Evolutionary conservation across 768 basidiomycete species (phyloP), one percentile per base, ranked within the genome.

Genomic region (Mrakia gelida): DNA sequence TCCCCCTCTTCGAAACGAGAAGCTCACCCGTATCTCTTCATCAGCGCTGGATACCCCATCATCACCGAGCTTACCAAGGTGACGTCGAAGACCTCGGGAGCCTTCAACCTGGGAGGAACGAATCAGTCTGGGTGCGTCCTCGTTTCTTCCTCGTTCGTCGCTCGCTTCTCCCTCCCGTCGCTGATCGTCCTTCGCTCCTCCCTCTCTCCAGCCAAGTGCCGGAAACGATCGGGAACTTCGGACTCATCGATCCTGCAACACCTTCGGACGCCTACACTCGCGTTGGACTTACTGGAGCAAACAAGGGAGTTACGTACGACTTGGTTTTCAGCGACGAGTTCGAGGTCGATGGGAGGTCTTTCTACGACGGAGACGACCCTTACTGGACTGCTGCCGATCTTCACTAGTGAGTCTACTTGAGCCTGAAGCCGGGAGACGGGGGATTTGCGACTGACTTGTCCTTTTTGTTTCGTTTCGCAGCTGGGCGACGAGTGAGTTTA

Each of bases 291-390:
- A 38, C 72, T 38, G 52, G 32, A 26, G 30, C 70, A 26, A 59
- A 97, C 77, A 83, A 82, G 82, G 95, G 95, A 1, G 86, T 91
- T 74, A 84, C 87, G 10, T 96, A 94, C 82, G 86, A 90, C 74
- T 89, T 99, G 41, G 91, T 93, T 1, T 98, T 95, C 86, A 93
- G 92, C 76, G 92, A 93, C 83, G 92, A 93, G 84, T 96, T 90
- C 87, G 90, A 89, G 86, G 88, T 80, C 83, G 91, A 86, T 80
- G 95, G 87, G 10, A 80, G 86, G 26, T 62, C 56, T 5, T 79
- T 79, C 80, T 85, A 79, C 62, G 82, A 82, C 28, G 96, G 88
- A 82, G 96, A 91, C 86, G 95, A 88, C 87, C 89, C 87, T 83
- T 96, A 85, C 84, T 92, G 91, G 94, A 93, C 95, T 82, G 95